phyloP scores from a whole-genome alignment of 2,329 filamentous ascomycete genomes.

The Neofusicoccum umdonicola region DNA sequence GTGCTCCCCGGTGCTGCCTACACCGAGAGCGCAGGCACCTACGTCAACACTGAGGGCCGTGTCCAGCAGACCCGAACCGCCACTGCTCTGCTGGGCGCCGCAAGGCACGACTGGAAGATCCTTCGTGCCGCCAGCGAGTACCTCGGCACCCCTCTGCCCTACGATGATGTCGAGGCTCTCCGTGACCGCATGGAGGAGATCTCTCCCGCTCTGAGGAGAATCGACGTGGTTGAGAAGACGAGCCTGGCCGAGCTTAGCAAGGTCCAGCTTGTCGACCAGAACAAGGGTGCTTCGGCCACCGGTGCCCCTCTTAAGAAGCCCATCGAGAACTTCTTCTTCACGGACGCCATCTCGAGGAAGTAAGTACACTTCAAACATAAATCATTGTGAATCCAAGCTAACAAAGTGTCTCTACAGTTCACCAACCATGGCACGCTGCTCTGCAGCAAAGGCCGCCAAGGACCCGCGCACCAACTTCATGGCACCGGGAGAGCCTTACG shows the following conservation, averaged over 20 bases:
- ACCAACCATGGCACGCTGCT: slow-evolving; percentile 97
- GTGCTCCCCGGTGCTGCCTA: slow-evolving; percentile 93
- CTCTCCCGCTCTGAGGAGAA: slow-evolving; percentile 81
- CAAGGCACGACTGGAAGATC: slow-evolving; percentile 98
- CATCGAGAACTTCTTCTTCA: slow-evolving; percentile 97
- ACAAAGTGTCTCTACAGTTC: slow-evolving; percentile 59
- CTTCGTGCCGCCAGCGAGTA: slow-evolving; percentile 91
- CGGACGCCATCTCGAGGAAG: slow-evolving; percentile 95
- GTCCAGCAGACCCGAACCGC: slow-evolving; percentile 92
- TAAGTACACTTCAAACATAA: slow-evolving; percentile 46
- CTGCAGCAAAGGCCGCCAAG: slow-evolving; percentile 74
- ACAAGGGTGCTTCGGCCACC: slow-evolving; percentile 77
- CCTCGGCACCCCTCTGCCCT: slow-evolving; percentile 79
- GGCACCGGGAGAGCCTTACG: slow-evolving; percentile 45
- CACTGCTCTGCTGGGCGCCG: slow-evolving; percentile 81
- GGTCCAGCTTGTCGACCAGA: slow-evolving; percentile 93
- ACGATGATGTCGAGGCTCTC: slow-evolving; percentile 86
- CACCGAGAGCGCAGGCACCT: slow-evolving; percentile 94
- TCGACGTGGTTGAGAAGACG: slow-evolving; percentile 85
- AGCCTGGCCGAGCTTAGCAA: slow-evolving; percentile 71
- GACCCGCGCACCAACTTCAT: slow-evolving; percentile 52
- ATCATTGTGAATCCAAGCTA: slow-evolving; percentile 16
- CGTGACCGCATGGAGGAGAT: slow-evolving; percentile 95
- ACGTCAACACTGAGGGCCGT: slow-evolving; percentile 96
- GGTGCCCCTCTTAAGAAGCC: slow-evolving; percentile 76